These are phyloP conservation scores for Austroboletus festivus DNA, from an alignment of 768 basidiomycete genomes.

Conservation along the genomic window DNA sequence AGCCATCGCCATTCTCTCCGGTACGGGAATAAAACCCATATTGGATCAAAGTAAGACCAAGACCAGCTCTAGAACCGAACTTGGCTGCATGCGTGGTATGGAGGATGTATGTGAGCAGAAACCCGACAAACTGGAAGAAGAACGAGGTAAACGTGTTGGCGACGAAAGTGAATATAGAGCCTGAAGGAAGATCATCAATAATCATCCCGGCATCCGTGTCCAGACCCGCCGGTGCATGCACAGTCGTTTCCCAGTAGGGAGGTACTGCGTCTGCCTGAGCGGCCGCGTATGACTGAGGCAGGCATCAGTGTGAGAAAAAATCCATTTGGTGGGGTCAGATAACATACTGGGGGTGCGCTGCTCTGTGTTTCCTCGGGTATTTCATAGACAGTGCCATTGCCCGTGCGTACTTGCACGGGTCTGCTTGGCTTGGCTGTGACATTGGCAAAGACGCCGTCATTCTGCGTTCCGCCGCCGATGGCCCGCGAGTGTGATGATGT, in stretches of 20 bases:
- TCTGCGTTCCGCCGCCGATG: slow-evolving; percentile 70
- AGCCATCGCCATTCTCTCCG: slow-evolving; percentile 31
- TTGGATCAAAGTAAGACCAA: slow-evolving; percentile 95
- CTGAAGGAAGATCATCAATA: slow-evolving; percentile 88
- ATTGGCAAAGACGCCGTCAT: slow-evolving; percentile 96
- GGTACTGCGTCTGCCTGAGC: slow-evolving; percentile 91
- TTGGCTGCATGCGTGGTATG: slow-evolving; percentile 91
- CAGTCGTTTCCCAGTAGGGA: slow-evolving; percentile 95
- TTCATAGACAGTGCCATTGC: slow-evolving; percentile 56
- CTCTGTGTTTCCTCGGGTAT: slow-evolving; percentile 81
- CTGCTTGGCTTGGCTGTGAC: slow-evolving; percentile 82
- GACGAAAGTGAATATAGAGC: slow-evolving; percentile 69
- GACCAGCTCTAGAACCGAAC: slow-evolving; percentile 88
- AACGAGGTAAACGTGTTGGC: slow-evolving; percentile 82
- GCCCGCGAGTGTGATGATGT: slow-evolving; percentile 26
- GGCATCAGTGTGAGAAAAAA: neutral
- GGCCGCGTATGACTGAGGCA: slow-evolving; percentile 69
- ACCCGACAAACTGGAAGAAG: slow-evolving; percentile 97
- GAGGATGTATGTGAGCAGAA: slow-evolving; percentile 76
- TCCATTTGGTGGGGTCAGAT: neutral
- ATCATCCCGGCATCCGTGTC: slow-evolving; percentile 64
- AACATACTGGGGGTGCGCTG: slow-evolving; percentile 79
- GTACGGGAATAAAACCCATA: slow-evolving; percentile 75
- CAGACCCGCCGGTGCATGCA: slow-evolving; percentile 68
- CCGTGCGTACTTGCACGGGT: slow-evolving; percentile 41